Conservation (phyloP, 441 rosid genomes). For the Breynia disticha region DNA sequence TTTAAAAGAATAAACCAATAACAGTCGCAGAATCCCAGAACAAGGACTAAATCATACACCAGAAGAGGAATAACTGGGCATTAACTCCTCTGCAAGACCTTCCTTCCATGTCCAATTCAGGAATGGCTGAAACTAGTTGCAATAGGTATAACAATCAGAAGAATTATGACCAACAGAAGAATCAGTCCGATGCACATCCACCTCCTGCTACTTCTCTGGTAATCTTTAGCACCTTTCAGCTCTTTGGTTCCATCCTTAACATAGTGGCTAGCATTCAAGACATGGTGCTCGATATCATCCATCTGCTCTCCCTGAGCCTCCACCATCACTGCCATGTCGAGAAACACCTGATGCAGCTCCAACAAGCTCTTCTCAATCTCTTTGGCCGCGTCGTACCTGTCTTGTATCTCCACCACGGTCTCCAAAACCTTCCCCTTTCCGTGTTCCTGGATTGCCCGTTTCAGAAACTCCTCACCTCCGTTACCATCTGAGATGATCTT, state of each 20-base stretch:
- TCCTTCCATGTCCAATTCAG: conserved; percentile 19
- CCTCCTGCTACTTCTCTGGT: conserved; percentile 69
- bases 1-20: too few species aligned
- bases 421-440: conserved; percentile 86
- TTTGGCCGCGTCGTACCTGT: conserved; percentile 65
- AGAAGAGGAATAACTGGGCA: conserved; percentile 29
- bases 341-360: conserved; percentile 82
- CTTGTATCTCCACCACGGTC: conserved; percentile 85
- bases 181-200: conserved; percentile 67
- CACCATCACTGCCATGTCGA: conserved; percentile 95
- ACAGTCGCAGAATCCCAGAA: too few species aligned
- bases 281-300: conserved; percentile 90
- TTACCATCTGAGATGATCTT: conserved; percentile 58
- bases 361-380: conserved; percentile 85
- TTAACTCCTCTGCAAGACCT: conserved; percentile 26
- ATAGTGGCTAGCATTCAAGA: conserved; percentile 64
- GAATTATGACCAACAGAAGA: conserved; percentile 55
- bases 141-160: conserved; percentile 59
- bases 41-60: too few species aligned
- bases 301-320: conserved; percentile 88
- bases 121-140: conserved; percentile 68
- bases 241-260: conserved; percentile 72
- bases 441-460: conserved; percentile 69
- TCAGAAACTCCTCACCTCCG: conserved; percentile 68
- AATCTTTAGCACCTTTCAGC: conserved; percentile 55